Conservation (phyloP, 2,329 filamentous ascomycete species). For the Aureobasidium sp. region DNA sequence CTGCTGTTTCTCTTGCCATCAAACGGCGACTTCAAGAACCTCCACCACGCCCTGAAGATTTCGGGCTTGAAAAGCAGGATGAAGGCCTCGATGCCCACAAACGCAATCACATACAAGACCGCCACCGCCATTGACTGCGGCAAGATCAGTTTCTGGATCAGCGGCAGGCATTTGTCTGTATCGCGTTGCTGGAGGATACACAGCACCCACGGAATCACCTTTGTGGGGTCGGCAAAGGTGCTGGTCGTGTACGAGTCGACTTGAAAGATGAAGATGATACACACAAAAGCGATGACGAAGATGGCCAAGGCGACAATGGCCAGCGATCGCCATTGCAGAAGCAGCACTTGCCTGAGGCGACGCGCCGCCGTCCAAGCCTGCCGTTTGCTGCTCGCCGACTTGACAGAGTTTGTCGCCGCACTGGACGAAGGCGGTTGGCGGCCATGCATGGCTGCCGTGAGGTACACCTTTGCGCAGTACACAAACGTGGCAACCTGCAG, state of each 20-base stretch:
- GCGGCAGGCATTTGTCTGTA: conserved; percentile 19
- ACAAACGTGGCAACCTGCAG: conserved; percentile 30
- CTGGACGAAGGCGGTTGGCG: conserved; percentile 12
- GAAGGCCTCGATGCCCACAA: conserved; percentile 24
- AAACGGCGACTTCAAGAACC: conserved; percentile 13
- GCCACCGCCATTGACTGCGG: conserved; percentile 20
- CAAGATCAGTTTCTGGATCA: conserved; percentile 20
- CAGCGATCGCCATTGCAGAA: conserved; percentile 78
- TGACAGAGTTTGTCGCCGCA: conserved; percentile 20
- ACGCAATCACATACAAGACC: conserved; percentile 22
- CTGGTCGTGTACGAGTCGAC: conserved; percentile 19
- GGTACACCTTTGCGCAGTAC: conserved; percentile 32
- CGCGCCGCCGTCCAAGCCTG: conserved; percentile 59
- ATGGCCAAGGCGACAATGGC: conserved; percentile 73
- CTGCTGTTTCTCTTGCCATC: conserved; percentile 16
- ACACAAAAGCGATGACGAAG: conserved; percentile 22
- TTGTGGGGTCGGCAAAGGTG: conserved; percentile 21
- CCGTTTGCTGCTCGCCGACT: conserved; percentile 18
- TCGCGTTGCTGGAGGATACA: conserved; percentile 22
- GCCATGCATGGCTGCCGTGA: conserved; percentile 19
- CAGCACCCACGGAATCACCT: conserved; percentile 23
- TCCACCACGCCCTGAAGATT: conserved; percentile 21
- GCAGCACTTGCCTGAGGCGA: conserved; percentile 68
- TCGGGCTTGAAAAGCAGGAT: conserved; percentile 21
- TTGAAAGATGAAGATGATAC: conserved; percentile 23